phyloP scores from a whole-genome alignment of 140 eudicot species.

The Anethum foeniculum region DNA sequence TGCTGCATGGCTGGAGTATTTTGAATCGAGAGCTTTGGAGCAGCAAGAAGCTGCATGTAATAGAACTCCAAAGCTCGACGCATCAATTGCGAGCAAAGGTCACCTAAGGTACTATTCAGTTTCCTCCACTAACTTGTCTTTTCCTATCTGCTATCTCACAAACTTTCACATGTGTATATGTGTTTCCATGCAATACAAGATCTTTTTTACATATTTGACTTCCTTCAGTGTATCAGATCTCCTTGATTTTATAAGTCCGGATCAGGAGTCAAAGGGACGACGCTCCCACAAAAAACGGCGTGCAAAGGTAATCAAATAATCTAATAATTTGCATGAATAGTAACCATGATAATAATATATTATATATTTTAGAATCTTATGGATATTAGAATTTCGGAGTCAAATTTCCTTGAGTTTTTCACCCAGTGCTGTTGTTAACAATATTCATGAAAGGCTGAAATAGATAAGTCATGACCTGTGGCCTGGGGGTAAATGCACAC shows the following conservation, averaged over 20 bases:
- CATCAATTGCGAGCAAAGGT: conserved; percentile 96
- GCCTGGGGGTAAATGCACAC: not conserved
- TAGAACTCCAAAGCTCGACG: conserved; percentile 89
- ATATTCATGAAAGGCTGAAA: not conserved
- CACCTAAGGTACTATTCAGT: conserved; percentile 90
- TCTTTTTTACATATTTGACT: conserved; percentile 19
- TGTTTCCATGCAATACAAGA: conserved; percentile 13
- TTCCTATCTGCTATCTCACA: not conserved
- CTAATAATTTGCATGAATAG: not conserved
- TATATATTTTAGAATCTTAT: not conserved
- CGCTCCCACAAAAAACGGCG: conserved; percentile 73
- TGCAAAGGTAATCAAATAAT: conserved; percentile 51
- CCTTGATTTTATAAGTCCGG: conserved; percentile 90
- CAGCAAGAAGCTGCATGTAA: conserved; percentile 95
- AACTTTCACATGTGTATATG: not conserved
- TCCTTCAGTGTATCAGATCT: conserved; percentile 91
- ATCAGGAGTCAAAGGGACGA: conserved; percentile 64
- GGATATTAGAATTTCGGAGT: not conserved
- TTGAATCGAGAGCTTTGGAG: conserved; percentile 90
- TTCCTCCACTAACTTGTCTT: conserved; percentile 28
- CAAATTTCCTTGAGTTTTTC: not conserved
- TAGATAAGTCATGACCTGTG: not conserved
- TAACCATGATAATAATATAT: not conserved
- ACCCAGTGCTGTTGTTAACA: not conserved
- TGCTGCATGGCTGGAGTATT: conserved; percentile 99